Evolutionary conservation across 1,284 basidiomycete genomes (phyloP), one percentile per base, ranked within the genome.

Genomic region (Trametes pubescens): DNA sequence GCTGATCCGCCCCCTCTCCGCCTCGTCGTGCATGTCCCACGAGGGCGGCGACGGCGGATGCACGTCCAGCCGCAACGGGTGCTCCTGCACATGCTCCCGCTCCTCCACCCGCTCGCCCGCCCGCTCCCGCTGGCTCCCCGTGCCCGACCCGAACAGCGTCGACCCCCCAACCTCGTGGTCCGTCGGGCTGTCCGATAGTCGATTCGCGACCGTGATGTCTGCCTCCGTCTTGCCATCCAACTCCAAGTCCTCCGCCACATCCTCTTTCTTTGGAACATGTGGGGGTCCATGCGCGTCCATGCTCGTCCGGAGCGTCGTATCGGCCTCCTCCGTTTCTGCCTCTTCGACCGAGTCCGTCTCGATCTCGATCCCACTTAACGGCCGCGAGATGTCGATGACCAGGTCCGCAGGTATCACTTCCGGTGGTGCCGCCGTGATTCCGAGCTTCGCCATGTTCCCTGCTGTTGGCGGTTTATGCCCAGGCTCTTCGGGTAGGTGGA

Each of bases 21-120:
- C 58, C 21, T 59, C 51, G 51, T 59, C 55, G 24, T 63, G 59
- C 57, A 82, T 75, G 54, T 89, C 89, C 88, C 89, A 90, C 24
- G 83, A 83, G 65, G 84, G 83, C 22, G 86, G 85, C 29, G 85
- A 82, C 24, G 81, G 75, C 24, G 80, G 73, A 59, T 81, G 80
- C 38, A 75, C 70, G 58, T 77, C 74, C 55, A 78, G 71, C 29
- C 73, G 69, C 49, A 81, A 67, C 48, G 75, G 75, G 64, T 76
- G 76, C 40, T 69, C 67, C 43, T 66, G 67, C 48, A 68, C 69
- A 16, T 56, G 51, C 54, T 57, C 64, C 24, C 59, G 37, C 48
- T 43, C 62, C 32, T 24, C 48, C 57, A 38, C 59, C 62, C 43
- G 55, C 54, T 55, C 54, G n/a, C n/a, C 40, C 47, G 24, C 59